Percentiles rank a stretch among this genome's conserved stretches.
These are phyloP conservation scores for Sporothrix schenckii DNA, from an alignment of 2,329 filamentous ascomycete species.

Conservation along the genomic window DNA sequence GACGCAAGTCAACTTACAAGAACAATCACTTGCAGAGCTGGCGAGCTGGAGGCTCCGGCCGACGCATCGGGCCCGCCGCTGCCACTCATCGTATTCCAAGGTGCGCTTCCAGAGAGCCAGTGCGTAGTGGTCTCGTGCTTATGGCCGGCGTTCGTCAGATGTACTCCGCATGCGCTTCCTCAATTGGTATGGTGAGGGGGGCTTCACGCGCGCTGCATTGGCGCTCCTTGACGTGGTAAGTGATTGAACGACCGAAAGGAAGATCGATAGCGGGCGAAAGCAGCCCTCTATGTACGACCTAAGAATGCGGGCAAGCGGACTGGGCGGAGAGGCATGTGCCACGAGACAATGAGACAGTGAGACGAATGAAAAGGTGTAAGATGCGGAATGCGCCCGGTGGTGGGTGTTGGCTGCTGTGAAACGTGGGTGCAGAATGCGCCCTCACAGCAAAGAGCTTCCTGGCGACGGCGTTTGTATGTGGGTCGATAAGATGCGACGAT, in stretches of 20 bases:
- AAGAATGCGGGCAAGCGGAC: not conserved
- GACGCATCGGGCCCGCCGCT: constrained; percentile 34
- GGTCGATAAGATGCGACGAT: constrained; percentile 3
- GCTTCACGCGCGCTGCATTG: not conserved
- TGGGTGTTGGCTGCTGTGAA: not conserved
- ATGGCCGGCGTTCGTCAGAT: not conserved
- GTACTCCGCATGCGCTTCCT: not conserved
- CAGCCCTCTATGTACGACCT: not conserved
- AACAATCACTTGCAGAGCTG: constrained; percentile 73
- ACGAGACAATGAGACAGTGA: not conserved
- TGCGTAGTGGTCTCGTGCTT: not conserved
- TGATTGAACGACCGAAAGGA: not conserved
- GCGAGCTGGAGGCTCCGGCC: constrained; percentile 23
- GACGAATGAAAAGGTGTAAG: not conserved
- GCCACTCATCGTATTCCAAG: constrained; percentile 31
- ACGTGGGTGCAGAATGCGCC: not conserved
- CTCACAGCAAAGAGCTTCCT: not conserved
- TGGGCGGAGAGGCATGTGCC: not conserved
- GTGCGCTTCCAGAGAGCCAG: not conserved
- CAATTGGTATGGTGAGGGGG: not conserved
- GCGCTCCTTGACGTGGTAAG: not conserved
- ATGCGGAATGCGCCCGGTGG: not conserved
- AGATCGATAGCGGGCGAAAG: not conserved
- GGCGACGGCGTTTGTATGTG: not conserved
- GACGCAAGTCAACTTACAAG: constrained; percentile 57